Evolutionary conservation across 176 grass and related monocot species (phyloP).

Genomic region (Zea luxurians): DNA sequence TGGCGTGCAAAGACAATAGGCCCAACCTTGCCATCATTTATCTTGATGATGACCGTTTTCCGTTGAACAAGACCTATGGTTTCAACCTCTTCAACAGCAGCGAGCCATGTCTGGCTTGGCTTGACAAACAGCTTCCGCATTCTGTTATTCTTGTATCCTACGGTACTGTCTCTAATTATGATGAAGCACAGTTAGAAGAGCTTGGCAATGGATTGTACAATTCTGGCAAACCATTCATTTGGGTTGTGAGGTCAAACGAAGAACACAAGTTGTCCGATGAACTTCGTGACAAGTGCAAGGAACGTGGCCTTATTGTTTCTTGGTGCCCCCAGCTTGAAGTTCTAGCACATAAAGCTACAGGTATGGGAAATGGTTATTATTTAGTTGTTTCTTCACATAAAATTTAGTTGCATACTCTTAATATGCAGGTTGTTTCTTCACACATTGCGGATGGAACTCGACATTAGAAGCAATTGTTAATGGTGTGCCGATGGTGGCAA

Average conservation of each 20-base stretch:
- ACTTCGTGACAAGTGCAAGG: not conserved
- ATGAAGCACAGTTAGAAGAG: not conserved
- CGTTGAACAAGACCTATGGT: slow-evolving; percentile 34
- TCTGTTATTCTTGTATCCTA: slow-evolving; percentile 47
- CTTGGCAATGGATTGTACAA: slow-evolving; percentile 25
- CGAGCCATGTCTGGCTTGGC: slow-evolving; percentile 32
- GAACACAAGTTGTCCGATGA: slow-evolving; percentile 3
- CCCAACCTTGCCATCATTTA: slow-evolving; percentile 37
- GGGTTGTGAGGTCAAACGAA: slow-evolving; percentile 28
- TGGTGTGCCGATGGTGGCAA: slow-evolving; percentile 28
- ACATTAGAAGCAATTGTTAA: slow-evolving; percentile 30
- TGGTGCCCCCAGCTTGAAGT: slow-evolving; percentile 48
- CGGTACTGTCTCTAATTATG: slow-evolving; percentile 27
- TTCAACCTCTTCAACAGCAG: slow-evolving; percentile 21
- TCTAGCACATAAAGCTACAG: slow-evolving; percentile 30
- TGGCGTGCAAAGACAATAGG: slow-evolving; percentile 48
- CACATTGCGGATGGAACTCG: slow-evolving; percentile 55
- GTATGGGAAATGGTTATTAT: not conserved
- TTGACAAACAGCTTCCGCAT: slow-evolving; percentile 4
- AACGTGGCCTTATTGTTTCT: slow-evolving; percentile 3
- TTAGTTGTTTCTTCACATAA: not conserved
- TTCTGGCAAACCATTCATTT: slow-evolving; percentile 22
- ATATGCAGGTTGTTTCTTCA: slow-evolving; percentile 44
- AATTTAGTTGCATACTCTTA: not conserved
- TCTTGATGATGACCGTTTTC: slow-evolving; percentile 32